phyloP scores from a whole-genome alignment of 768 basidiomycete genomes.

The Termitomyces heimii region DNA sequence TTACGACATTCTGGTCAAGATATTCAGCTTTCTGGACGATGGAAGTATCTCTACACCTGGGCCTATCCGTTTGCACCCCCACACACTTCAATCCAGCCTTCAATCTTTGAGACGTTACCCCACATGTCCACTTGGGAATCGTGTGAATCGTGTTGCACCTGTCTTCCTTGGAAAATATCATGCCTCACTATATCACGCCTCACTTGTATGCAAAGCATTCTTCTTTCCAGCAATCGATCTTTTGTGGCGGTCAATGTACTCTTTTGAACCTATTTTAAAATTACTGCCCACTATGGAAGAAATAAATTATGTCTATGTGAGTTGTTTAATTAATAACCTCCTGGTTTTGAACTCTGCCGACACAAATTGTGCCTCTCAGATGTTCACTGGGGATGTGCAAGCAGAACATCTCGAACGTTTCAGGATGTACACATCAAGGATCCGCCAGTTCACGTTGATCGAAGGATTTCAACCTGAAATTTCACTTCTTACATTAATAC shows the following conservation, averaged over 20 bases:
- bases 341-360: background rate
- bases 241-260: constrained; percentile 26
- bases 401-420: background rate
- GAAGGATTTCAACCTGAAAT: background rate
- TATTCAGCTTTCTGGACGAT: background rate
- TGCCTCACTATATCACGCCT: constrained; percentile 1
- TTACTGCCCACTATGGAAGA: constrained; percentile 21
- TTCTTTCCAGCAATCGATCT: constrained; percentile 25
- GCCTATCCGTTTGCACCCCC: too few relatives aligned
- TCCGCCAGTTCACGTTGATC: background rate
- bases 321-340: background rate
- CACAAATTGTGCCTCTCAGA: background rate
- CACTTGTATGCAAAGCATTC: constrained; percentile 24
- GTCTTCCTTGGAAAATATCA: too few relatives aligned
- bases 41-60: background rate
- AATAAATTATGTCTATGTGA: background rate
- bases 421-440: background rate
- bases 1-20: background rate
- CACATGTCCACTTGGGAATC: too few relatives aligned
- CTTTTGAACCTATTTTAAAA: constrained; percentile 26
- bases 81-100: too few relatives aligned
- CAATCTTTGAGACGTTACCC: too few relatives aligned
- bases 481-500: background rate
- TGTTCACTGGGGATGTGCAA: background rate
- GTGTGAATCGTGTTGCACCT: too few relatives aligned